phyloP scores from a whole-genome alignment of 768 basidiomycete genomes.

The Lactarius psammicola region DNA sequence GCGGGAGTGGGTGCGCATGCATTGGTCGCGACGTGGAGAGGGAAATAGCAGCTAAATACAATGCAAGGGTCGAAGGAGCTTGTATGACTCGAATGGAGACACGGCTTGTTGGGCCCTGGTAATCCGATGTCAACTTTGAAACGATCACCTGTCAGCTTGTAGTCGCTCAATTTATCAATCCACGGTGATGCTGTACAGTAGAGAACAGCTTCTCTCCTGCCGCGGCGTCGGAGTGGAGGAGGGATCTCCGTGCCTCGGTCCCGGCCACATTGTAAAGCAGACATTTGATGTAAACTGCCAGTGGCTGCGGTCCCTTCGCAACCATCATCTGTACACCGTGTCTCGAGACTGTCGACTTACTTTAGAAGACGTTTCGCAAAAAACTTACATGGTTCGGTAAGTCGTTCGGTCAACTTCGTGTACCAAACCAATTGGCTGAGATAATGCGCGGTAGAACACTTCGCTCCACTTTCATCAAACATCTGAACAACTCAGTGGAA shows the following conservation, averaged over 20 bases:
- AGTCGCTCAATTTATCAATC: neutral
- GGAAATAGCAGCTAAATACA: slow-evolving; percentile 12
- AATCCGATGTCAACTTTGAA: neutral
- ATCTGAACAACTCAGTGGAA: no score
- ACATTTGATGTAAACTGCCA: neutral
- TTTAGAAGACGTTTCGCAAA: neutral
- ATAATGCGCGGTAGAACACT: neutral
- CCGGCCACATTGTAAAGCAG: neutral
- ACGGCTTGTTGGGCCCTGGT: neutral
- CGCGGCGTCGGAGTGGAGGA: neutral
- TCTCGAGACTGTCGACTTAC: neutral
- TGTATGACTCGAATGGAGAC: no score
- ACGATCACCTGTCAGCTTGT: neutral
- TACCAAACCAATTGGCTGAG: neutral
- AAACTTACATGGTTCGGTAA: no score
- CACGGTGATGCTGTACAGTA: neutral
- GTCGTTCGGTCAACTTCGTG: no score
- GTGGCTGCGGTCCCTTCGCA: neutral
- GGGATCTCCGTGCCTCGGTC: neutral
- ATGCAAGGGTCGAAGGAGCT: no score
- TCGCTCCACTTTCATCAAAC: no score
- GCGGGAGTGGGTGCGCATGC: slow-evolving; percentile 62
- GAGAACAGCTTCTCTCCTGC: neutral
- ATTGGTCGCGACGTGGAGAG: slow-evolving; percentile 39
- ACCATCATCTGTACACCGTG: neutral